These are phyloP conservation scores for Populus tremula DNA, from an alignment of 345 rosid species.

Conservation along the genomic window DNA sequence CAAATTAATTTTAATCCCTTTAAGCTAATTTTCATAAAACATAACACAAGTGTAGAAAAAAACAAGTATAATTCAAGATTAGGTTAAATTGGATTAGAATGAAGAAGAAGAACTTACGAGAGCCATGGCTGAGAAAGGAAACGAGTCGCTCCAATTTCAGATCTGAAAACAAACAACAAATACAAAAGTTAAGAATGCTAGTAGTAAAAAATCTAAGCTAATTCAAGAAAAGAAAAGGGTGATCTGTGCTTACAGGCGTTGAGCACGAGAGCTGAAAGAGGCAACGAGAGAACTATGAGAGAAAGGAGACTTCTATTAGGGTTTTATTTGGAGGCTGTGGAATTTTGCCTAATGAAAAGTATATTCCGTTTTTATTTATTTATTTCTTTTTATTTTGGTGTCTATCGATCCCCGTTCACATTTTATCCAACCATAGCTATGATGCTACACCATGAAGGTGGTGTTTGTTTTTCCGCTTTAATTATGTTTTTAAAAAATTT, in stretches of 20 bases:
- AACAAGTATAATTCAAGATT: too few relatives aligned
- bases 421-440: too few relatives aligned
- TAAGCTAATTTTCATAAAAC: too few relatives aligned
- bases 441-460: too few relatives aligned
- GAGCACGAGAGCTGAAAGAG: not conserved
- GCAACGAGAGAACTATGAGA: not conserved
- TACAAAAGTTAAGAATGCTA: not conserved
- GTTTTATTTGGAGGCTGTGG: not conserved
- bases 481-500: too few relatives aligned
- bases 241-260: not conserved
- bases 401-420: too few relatives aligned
- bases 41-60: too few relatives aligned
- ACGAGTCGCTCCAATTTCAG: conserved; percentile 37
- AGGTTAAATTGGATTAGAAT: too few relatives aligned
- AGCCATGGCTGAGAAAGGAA: conserved; percentile 57
- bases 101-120: conserved; percentile 47
- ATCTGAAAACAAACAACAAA: conserved; percentile 42
- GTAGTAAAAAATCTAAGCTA: not conserved
- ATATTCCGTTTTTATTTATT: too few relatives aligned
- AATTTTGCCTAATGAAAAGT: not conserved
- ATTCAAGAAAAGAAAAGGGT: not conserved
- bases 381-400: too few relatives aligned
- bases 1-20: not conserved
- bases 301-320: not conserved
- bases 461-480: too few relatives aligned